Evolutionary conservation across 768 basidiomycete species (phyloP).

Genomic region (Rhizopogon salebrosus): DNA sequence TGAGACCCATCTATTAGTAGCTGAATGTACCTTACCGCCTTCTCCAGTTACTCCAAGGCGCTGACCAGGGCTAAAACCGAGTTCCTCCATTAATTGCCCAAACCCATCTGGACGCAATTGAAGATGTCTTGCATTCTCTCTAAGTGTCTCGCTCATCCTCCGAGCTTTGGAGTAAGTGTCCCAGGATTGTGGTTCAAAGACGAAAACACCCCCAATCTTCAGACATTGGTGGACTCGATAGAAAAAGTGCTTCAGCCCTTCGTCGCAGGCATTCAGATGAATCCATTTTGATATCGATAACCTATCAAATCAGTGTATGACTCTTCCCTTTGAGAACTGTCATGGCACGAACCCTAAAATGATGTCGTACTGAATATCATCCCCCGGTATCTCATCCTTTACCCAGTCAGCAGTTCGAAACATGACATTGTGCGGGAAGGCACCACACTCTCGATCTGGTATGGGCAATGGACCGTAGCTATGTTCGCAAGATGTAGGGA

Average conservation of each 20-base stretch:
- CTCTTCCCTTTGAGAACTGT: background rate
- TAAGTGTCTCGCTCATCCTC: slow-evolving; percentile 59
- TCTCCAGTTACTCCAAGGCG: slow-evolving; percentile 54
- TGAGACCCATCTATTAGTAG: background rate
- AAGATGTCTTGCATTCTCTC: slow-evolving; percentile 53
- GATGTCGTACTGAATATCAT: slow-evolving; percentile 64
- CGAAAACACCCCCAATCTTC: slow-evolving; percentile 56
- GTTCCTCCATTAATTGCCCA: slow-evolving; percentile 39
- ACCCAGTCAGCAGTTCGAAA: slow-evolving; percentile 78
- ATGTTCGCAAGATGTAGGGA: slow-evolving; percentile 74
- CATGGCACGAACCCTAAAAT: slow-evolving; percentile 62
- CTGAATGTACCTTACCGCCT: slow-evolving; percentile 44
- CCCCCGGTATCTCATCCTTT: slow-evolving; percentile 46
- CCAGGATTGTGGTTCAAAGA: slow-evolving; percentile 86
- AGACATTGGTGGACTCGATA: slow-evolving; percentile 52
- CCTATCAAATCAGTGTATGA: slow-evolving; percentile 30
- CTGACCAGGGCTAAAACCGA: slow-evolving; percentile 56
- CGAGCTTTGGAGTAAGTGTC: slow-evolving; percentile 76
- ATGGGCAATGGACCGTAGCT: slow-evolving; percentile 72
- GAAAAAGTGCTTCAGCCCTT: slow-evolving; percentile 67
- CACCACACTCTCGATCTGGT: slow-evolving; percentile 32
- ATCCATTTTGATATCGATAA: slow-evolving; percentile 93
- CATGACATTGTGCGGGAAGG: slow-evolving; percentile 75
- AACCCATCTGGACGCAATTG: slow-evolving; percentile 64
- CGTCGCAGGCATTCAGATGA: slow-evolving; percentile 77